Conservation (phyloP, 257 asterid species). For the Hygrophila difformis region DNA sequence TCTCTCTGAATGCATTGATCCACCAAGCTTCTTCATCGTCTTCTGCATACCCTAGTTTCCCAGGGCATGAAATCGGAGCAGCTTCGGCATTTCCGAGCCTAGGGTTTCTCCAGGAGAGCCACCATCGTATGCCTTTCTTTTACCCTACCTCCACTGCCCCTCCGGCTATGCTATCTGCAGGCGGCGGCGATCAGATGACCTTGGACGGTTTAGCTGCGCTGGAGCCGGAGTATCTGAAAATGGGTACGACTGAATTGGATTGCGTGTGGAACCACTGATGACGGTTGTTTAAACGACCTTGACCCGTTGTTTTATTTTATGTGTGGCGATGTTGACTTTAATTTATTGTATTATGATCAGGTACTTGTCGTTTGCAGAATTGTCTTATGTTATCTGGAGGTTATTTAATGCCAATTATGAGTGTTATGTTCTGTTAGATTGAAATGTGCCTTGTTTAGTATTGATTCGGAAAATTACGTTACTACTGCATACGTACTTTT, state of each 20-base stretch:
- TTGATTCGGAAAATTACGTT: too few relatives aligned
- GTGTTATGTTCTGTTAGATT: too few relatives aligned
- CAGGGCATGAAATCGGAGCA: slow-evolving; percentile 23
- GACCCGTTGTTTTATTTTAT: too few relatives aligned
- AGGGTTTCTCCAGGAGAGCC: slow-evolving; percentile 59
- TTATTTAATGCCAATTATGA: too few relatives aligned
- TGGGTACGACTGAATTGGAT: slow-evolving; percentile 34
- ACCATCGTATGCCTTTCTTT: slow-evolving; percentile 43
- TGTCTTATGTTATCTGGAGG: too few relatives aligned
- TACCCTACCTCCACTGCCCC: slow-evolving; percentile 29
- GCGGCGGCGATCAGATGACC: slow-evolving; percentile 26
- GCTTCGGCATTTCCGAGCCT: slow-evolving; percentile 38
- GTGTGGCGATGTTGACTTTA: too few relatives aligned
- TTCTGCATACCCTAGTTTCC: slow-evolving; percentile 18
- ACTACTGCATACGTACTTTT: too few relatives aligned
- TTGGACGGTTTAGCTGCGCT: slow-evolving; percentile 16
- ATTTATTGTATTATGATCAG: too few relatives aligned
- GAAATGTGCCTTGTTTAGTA: too few relatives aligned
- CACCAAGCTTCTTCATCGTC: slow-evolving; percentile 19
- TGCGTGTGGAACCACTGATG: not conserved
- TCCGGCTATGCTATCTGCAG: slow-evolving; percentile 21
- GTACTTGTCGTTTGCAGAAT: too few relatives aligned
- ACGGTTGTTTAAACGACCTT: too few relatives aligned
- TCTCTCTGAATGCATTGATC: slow-evolving; percentile 8
- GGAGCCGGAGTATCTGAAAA: slow-evolving; percentile 36